Base-by-base conservation (phyloP, 352 stramenopile species). In the Globisporangium sylvaticum region DNA sequence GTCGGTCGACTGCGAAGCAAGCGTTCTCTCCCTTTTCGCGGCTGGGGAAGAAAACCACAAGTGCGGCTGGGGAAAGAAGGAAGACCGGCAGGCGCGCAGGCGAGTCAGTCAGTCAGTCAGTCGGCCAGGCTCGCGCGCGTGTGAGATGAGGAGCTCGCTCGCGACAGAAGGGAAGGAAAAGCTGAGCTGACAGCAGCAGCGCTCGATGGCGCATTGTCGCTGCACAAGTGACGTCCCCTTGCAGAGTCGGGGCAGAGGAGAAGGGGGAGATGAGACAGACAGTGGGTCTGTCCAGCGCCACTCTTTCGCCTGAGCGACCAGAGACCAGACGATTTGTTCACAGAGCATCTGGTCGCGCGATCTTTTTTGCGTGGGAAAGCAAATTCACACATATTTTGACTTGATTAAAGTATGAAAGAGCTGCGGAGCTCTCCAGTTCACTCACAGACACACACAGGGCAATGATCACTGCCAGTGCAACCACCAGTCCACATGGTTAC, bases 171-270 rank as follows among this genome's bases (percentile, higher is more conserved):
- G 34, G 34, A 42, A 42, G 12, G 34, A n/a, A 20, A 46, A 20
- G 37, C 37, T 46, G 37, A 46, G 37, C 37, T 46, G 37, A 46
- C 37, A 18, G 15, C 37, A 20, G 37, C 12, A 46, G 34, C 34
- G 12, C 34, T 42, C 34, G 12, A 46, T 20, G 14, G 39, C 39
- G 39, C 39, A 46, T 46, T 46, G 39, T 46, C 39, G 34, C 34
- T 42, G 34, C 52, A 32, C 25, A 18, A 37, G 52, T 58, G 52
- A 39, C 52, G 50, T 57, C 50, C 50, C 22, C 24, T 57, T 57
- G 50, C 50, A 57, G 50, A 57, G 50, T 57, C 18, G 12, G 50
- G 50, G 50, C 50, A 42, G 34, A 42, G 39, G 14, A 44, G 10
- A 10, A 20, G 6, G 9, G 37, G 39, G 39, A 46, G 39, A 46